Conservation (phyloP, 2,329 filamentous ascomycete species). For the Colletotrichum simmondsii region DNA sequence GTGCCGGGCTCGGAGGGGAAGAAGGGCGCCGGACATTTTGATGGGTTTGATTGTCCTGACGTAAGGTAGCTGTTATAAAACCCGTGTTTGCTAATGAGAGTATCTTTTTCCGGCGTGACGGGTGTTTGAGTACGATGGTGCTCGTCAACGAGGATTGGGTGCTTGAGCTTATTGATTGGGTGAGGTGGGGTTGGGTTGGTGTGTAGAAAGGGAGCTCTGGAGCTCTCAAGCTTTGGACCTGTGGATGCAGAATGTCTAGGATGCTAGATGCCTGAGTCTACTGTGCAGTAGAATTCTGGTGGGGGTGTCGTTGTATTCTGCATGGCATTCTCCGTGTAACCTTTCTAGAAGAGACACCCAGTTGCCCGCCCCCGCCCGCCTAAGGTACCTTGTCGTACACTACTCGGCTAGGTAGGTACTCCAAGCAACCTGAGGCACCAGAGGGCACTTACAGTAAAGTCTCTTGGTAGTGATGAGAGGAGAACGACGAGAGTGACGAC, state of each 20-base stretch:
- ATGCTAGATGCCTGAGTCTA: conserved; percentile 10
- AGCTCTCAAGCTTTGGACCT: background rate
- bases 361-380: too few relatives aligned
- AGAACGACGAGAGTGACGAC: background rate
- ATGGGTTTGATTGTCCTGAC: background rate
- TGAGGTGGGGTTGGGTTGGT: background rate
- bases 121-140: background rate
- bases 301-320: background rate
- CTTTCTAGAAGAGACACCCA: background rate
- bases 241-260: background rate
- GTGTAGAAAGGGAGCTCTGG: background rate
- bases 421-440: too few relatives aligned
- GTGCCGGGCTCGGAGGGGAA: conserved; percentile 54
- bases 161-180: background rate
- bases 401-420: too few relatives aligned
- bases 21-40: conserved; percentile 21
- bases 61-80: too few relatives aligned
- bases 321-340: background rate
- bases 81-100: too few relatives aligned
- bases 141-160: background rate
- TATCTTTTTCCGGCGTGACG: background rate
- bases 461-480: too few relatives aligned
- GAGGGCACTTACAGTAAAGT: too few relatives aligned
- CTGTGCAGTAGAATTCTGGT: background rate
- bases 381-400: too few relatives aligned